phyloP scores from a whole-genome alignment of 768 basidiomycete species.

The Rhizopogon vinicolor region DNA sequence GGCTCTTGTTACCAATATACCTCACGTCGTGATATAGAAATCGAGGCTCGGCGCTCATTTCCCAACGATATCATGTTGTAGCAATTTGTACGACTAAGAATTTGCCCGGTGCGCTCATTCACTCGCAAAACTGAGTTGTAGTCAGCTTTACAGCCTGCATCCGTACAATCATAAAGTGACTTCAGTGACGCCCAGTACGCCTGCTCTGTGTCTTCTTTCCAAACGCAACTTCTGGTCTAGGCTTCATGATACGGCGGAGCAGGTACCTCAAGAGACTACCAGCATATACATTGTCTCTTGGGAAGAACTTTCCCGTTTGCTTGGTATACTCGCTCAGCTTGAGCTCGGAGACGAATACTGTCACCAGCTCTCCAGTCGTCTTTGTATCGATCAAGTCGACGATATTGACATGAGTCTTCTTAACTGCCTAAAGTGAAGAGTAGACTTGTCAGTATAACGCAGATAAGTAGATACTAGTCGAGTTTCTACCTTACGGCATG shows the following conservation, averaged over 20 bases:
- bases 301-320: slow-evolving; percentile 17
- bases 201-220: not conserved
- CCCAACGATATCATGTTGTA: no score
- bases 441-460: not conserved
- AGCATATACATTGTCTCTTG: slow-evolving; percentile 18
- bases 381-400: slow-evolving; percentile 23
- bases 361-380: slow-evolving; percentile 10
- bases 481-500: slow-evolving; percentile 13
- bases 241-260: slow-evolving; percentile 19
- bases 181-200: not conserved
- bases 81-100: no score
- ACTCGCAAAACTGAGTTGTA: not conserved
- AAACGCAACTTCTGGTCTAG: not conserved
- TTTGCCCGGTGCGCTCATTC: not conserved
- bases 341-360: slow-evolving; percentile 13
- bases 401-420: slow-evolving; percentile 25
- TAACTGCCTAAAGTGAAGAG: slow-evolving; percentile 11
- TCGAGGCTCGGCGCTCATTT: no score
- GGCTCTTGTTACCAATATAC: no score
- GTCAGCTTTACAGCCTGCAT: not conserved
- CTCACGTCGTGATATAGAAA: no score
- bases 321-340: slow-evolving; percentile 20
- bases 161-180: not conserved
- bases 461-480: not conserved
- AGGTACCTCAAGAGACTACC: slow-evolving; percentile 27